These are phyloP conservation scores for Arthrinium phaeospermum DNA, from an alignment of 2,329 filamentous ascomycete species.

Conservation along the genomic window DNA sequence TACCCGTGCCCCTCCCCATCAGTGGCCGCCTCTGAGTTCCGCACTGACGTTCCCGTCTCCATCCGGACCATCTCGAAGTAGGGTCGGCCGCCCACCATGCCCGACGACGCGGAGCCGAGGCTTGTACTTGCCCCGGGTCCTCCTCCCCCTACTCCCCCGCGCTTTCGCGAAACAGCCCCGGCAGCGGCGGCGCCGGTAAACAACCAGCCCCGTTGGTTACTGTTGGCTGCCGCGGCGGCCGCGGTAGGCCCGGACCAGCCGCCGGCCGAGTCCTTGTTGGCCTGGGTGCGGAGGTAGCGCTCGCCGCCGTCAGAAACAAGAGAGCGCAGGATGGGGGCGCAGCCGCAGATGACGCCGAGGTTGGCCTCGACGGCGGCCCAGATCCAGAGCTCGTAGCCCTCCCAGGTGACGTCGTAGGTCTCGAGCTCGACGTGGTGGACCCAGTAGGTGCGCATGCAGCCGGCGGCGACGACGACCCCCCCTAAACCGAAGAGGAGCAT, in stretches of 20 bases:
- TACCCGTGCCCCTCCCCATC: not conserved
- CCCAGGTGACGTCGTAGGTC: constrained; percentile 49
- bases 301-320: constrained; percentile 22
- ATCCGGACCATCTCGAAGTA: not conserved
- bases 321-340: constrained; percentile 42
- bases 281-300: not conserved
- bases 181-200: not conserved
- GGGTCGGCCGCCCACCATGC: not conserved
- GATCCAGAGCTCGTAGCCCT: constrained; percentile 47
- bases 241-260: not conserved
- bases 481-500: constrained; percentile 46
- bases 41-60: not conserved
- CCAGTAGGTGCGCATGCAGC: constrained; percentile 45
- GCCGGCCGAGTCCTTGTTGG: not conserved
- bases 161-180: not conserved
- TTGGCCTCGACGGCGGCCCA: constrained; percentile 50
- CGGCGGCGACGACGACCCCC: constrained; percentile 43
- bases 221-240: too few species aligned
- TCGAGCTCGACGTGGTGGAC: constrained; percentile 37
- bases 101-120: not conserved
- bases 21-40: not conserved
- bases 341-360: constrained; percentile 48
- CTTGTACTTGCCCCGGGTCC: not conserved
- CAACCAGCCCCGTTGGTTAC: not conserved
- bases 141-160: not conserved